Evolutionary conservation across 257 asterid genomes (phyloP).

Genomic region (Jasminum sambac): DNA sequence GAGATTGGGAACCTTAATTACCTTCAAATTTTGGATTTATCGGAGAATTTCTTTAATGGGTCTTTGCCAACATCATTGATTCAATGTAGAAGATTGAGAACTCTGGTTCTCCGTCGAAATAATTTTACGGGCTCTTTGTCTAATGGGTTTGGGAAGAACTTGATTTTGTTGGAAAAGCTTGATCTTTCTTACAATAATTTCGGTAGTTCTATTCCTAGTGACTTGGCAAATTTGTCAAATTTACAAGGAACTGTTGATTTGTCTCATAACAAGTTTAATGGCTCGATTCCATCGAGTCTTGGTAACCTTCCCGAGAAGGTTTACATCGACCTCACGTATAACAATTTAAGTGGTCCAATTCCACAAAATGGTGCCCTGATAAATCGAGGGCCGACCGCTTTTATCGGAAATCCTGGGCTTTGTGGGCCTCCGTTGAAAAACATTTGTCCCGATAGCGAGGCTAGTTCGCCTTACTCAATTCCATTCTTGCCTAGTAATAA

Average conservation of each 20-base stretch:
- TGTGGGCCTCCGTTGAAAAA: slow-evolving; percentile 89
- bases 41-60: slow-evolving; percentile 69
- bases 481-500: slow-evolving; percentile 63
- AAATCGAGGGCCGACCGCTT: slow-evolving; percentile 94
- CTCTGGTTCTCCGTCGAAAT: slow-evolving; percentile 57
- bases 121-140: slow-evolving; percentile 68
- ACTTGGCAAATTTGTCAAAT: slow-evolving; percentile 62
- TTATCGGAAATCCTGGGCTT: slow-evolving; percentile 75
- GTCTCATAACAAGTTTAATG: slow-evolving; percentile 70
- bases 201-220: slow-evolving; percentile 64
- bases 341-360: slow-evolving; percentile 74
- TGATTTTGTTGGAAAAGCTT: slow-evolving; percentile 61
- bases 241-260: slow-evolving; percentile 77
- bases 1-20: slow-evolving; percentile 62
- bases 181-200: slow-evolving; percentile 67
- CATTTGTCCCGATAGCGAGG: slow-evolving; percentile 52
- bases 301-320: slow-evolving; percentile 90
- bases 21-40: slow-evolving; percentile 66
- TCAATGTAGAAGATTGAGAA: slow-evolving; percentile 59
- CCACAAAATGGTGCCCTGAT: slow-evolving; percentile 86
- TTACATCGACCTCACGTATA: slow-evolving; percentile 76
- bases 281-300: slow-evolving; percentile 70
- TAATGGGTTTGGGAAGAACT: slow-evolving; percentile 50
- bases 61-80: slow-evolving; percentile 54
- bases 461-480: slow-evolving; percentile 51